Evolutionary conservation across 2,329 filamentous ascomycete species (phyloP), one percentile per base, ranked within the genome.

Genomic region (Beauveria sp.): DNA sequence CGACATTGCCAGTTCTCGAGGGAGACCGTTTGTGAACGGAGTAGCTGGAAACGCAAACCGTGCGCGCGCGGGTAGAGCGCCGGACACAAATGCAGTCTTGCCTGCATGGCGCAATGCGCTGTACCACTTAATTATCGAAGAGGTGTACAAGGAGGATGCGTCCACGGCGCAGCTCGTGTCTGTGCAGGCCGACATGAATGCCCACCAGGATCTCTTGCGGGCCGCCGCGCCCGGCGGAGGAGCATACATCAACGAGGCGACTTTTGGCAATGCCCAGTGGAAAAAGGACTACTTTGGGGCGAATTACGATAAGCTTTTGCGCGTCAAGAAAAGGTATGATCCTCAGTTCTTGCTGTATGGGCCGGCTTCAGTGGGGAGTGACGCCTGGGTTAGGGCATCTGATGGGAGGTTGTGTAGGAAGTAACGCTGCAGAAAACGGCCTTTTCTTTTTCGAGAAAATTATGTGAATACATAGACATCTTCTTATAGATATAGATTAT

Each of bases 241-340:
- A 2, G 70, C 75, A 1, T 81, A 82, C 67, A 72, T 80, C 73
- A 83, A 81, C 65, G 81, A 85, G 70, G 80, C 76, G 2, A 75
- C 81, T 67, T 78, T 78, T 54, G 69, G 70, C 40, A 72, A 80
- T 66, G 71, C 71, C 0, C 64, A 76, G 45, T 82, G 73, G 67
- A 71, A 80, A 67, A 38, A 73, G 12, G 69, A 66, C 2, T 82
- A 81, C 66, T 83, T 76, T 64, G 81, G 80, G 1, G 60, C 20
- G 1, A 80, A 81, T 62, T 83, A 82, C 61, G 61, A 67, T 1
- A 65, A 64, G 10, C 65, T 83, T 22, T 59, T 74, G 16, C 40
- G 51, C 0, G 72, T 85, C 34, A 86, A 86, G 75, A 66, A 72
- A 40, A 78, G 75, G 66, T 84, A 78, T 65, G 83, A 84, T 65